Evolutionary conservation across 2,329 filamentous ascomycete species (phyloP), one percentile per base, ranked within the genome.

Genomic region (Aspergillus pseudoviridinutans): DNA sequence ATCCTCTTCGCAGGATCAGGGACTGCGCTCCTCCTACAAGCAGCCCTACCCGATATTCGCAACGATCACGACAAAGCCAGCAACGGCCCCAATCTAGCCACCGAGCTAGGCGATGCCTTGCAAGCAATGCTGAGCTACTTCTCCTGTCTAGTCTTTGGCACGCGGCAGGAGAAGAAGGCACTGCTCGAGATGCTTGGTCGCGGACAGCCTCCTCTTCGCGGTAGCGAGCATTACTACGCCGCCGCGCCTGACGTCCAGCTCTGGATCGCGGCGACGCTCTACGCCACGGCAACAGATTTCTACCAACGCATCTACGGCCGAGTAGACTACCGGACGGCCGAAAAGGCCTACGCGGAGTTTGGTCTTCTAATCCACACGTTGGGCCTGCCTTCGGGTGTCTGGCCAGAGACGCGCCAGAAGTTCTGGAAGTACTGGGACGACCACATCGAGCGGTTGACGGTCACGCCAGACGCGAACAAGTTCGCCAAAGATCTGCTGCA

Each of bases 341-440:
- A 74, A 38, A 66, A 61, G 6, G 69, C 64, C 3, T 74, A 73
- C 49, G 49, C 53, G 29, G 72, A 74, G 55, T 74, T 70, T 53
- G 58, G 66, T 4, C 51, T 69, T 17, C 54, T 74, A 14, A 59
- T 71, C 49, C 58, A 63, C 49, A 63, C 62, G 17, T 64, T 74
- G 10, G 65, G 65, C 14, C 51, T 73, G 6, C 66, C 70, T 0
- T n/a, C 61, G 0, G 68, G 66, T 1, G 61, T 61, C 5, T 74
- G 71, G 71, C 72, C 72, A 2, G 56, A 64, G 5, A 63, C 66
- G 6, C 69, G 71, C 6, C 61, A 64, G 44, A 67, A 62, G 1
- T 74, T 74, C 51, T 74, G 72, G 72, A 61, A 56, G n/a, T 74
- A 71, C 58, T 74, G 72, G 72, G 71, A 74, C 29, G 64, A 67